These are phyloP conservation scores for Pseudogymnoascus pannorum DNA, from an alignment of 2,329 filamentous ascomycete species.

Conservation along the genomic window DNA sequence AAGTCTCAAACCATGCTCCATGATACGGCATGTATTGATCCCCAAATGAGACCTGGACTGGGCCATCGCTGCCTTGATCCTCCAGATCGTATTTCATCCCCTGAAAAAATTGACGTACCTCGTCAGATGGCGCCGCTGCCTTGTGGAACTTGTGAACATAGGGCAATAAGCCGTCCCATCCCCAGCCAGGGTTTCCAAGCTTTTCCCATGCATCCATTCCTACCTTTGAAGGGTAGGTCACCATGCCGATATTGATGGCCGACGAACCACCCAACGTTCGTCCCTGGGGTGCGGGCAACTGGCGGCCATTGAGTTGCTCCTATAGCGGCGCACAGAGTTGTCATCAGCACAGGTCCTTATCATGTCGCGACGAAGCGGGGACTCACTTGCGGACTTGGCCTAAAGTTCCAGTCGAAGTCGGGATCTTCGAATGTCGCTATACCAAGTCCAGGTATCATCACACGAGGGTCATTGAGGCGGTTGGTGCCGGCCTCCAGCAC, in stretches of 20 bases:
- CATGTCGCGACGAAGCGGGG: constrained; percentile 17
- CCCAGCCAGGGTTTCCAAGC: constrained; percentile 36
- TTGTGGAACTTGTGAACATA: constrained; percentile 34
- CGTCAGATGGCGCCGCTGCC: constrained; percentile 10
- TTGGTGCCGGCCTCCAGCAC: constrained; percentile 36
- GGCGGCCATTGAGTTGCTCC: constrained; percentile 13
- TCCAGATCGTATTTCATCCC: constrained; percentile 4
- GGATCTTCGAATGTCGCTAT: constrained; percentile 29
- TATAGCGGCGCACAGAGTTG: neutral
- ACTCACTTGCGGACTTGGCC: constrained; percentile 30
- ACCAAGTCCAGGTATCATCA: constrained; percentile 33
- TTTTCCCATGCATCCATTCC: constrained; percentile 34
- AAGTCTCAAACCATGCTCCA: constrained; percentile 13
- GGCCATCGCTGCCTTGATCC: constrained; percentile 12
- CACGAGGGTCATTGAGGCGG: constrained; percentile 29
- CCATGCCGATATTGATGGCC: constrained; percentile 31
- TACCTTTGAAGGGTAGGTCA: constrained; percentile 16
- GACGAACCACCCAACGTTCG: constrained; percentile 30
- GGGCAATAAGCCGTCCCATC: constrained; percentile 31
- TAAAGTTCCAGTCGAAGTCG: constrained; percentile 33
- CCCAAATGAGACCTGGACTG: constrained; percentile 14
- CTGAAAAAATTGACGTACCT: neutral
- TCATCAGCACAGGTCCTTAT: constrained; percentile 19
- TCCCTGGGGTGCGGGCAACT: constrained; percentile 16
- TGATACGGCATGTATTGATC: constrained; percentile 13